These are phyloP conservation scores for Oryza officinalis DNA, from an alignment of 176 grass and related monocot species.

Conservation along the genomic window DNA sequence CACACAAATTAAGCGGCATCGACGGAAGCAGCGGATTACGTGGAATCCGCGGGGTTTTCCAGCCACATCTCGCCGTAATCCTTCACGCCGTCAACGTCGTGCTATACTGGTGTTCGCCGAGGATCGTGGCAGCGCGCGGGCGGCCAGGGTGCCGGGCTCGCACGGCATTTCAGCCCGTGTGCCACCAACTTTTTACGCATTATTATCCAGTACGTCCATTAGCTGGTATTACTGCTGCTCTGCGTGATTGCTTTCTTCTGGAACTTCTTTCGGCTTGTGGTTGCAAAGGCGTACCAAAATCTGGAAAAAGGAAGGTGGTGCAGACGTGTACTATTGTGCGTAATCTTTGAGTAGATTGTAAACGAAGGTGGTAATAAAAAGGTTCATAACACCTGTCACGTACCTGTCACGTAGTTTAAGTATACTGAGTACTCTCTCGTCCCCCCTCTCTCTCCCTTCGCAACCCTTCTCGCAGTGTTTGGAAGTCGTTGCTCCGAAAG, in stretches of 20 bases:
- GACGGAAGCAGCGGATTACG: neutral
- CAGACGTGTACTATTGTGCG: neutral
- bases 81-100: neutral
- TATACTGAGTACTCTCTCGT: no score
- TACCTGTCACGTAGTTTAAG: no score
- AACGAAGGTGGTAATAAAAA: neutral
- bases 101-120: neutral
- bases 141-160: conserved; percentile 33
- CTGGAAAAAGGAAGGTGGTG: neutral
- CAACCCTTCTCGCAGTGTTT: no score
- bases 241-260: neutral
- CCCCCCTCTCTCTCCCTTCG: no score
- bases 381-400: neutral
- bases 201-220: conserved; percentile 25
- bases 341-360: conserved; percentile 19
- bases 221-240: neutral
- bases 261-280: neutral
- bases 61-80: neutral
- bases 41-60: neutral
- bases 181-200: neutral
- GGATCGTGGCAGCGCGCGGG: neutral
- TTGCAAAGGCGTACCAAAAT: neutral
- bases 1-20: neutral
- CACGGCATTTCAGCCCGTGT: neutral
- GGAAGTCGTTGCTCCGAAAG: no score